Percentiles rank a stretch among this genome's conserved stretches.
These are phyloP conservation scores for Asterochloris sp. DNA, from an alignment of 139 green algal genomes.

Conservation along the genomic window DNA sequence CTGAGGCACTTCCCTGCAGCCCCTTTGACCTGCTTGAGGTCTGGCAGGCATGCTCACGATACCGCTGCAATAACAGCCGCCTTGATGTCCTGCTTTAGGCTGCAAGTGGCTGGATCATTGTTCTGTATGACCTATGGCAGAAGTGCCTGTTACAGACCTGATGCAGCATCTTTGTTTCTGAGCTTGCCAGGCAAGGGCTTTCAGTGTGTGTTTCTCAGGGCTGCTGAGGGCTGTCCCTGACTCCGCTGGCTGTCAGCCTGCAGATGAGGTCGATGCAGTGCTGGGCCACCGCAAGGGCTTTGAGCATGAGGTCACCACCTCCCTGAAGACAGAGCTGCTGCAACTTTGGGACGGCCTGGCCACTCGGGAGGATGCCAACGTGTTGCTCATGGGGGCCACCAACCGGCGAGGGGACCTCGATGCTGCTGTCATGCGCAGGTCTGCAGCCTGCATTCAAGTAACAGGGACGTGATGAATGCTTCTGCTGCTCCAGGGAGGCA, in stretches of 20 bases:
- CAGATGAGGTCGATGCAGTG: constrained; percentile 93
- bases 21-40: too few species aligned
- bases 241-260: not conserved
- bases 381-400: constrained; percentile 88
- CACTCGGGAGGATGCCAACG: constrained; percentile 43
- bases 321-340: constrained; percentile 98
- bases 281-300: constrained; percentile 67
- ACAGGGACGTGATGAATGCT: too few species aligned
- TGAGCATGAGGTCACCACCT: constrained; percentile 89
- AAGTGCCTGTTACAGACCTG: not conserved
- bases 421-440: constrained; percentile 65
- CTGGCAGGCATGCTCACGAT: too few species aligned
- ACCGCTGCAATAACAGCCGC: too few species aligned
- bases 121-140: not conserved
- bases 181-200: not conserved
- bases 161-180: not conserved
- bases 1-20: not conserved
- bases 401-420: constrained; percentile 79
- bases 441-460: too few species aligned
- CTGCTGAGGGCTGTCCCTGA: not conserved
- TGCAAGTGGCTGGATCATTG: not conserved
- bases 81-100: not conserved
- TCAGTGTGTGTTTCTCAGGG: not conserved
- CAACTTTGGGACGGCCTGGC: constrained; percentile 93
- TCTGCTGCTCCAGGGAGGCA: too few species aligned